Base-by-base conservation (phyloP, 352 stramenopile genomes). In the Pythium aphanidermatum region DNA sequence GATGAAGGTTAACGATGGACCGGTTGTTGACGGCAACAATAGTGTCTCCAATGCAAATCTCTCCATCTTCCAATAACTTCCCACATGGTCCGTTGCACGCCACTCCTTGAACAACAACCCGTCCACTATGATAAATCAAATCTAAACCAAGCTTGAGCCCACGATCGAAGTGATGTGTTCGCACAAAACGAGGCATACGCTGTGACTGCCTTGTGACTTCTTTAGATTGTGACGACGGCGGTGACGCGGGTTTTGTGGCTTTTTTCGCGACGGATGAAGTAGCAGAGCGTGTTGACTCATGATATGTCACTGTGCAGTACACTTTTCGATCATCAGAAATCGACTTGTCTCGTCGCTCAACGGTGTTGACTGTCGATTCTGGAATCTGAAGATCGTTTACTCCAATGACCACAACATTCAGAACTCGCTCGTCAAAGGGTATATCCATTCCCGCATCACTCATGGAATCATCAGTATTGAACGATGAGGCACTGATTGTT, bases 271-370 rank as follows among this genome's bases (percentile, higher is more conserved):
- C 61, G 2, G 74, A 82, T 23, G 81, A 85, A 17, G 78, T 54
- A 5, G 81, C 80, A 7, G 74, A 89, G 6, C 81, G 74, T 1
- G 81, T 93, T 27, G 81, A 85, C 27, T 87, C 61, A 42, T 78
- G 64, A 44, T 83, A 91, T 25, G 70, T 85, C 21, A 93, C 75
- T 2, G 81, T 90, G 50, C 78, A 93, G 47, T 93, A 93, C 6
- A 90, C 61, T 39, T 88, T 91, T 4, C 63, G 79, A 16, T 84
- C 71, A 1, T 63, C 26, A 36, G 57, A 37, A 13, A 65, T 53
- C 0, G 26, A n/a, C 13, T 19, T 31, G 23, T 21, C 16, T 37
- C 5, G 26, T 38, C 5, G 13, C 16, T 17, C 6, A 9, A 6
- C 32, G 32, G 23, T 19, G 4, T 26, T 4, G 24, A 20, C 21